Percentiles rank a stretch among this genome's conserved stretches.
Conservation (phyloP, 169 alveolate genomes). For the Prorocentrum cordatum region DNA sequence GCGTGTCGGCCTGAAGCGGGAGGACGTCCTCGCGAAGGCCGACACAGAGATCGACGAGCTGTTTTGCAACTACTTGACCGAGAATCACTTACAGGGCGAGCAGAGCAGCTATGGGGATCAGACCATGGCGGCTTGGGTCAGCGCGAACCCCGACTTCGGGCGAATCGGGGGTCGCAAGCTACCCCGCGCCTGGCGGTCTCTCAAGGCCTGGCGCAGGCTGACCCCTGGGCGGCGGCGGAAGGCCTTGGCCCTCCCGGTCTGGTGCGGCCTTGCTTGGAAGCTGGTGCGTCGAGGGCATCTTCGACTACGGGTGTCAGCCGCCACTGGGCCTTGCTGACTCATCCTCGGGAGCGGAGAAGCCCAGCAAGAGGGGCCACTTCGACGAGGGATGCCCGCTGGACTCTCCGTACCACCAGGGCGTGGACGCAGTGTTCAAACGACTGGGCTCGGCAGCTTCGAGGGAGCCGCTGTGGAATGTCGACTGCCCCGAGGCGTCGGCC, state of each 20-base stretch:
- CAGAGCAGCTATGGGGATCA: neutral
- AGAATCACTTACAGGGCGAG: neutral
- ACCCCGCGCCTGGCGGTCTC: neutral
- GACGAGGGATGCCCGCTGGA: neutral
- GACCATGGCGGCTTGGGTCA: neutral
- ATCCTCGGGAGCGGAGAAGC: neutral
- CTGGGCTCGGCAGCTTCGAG: neutral
- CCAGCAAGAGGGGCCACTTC: constrained; percentile 6
- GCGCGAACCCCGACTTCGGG: neutral
- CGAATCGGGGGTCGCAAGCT: neutral
- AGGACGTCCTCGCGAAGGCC: too few species aligned
- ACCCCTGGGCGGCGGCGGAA: neutral
- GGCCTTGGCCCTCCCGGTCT: neutral
- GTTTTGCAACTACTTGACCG: neutral
- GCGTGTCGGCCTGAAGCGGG: too few species aligned
- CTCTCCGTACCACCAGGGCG: neutral
- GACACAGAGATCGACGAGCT: neutral
- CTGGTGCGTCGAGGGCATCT: neutral
- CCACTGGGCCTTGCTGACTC: neutral
- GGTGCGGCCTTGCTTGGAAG: neutral
- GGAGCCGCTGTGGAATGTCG: neutral
- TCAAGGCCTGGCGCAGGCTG: neutral
- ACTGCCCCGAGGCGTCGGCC: neutral
- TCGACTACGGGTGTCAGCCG: neutral
- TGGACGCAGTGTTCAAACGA: neutral